These are phyloP conservation scores for Flaveria brownii DNA, from an alignment of 129 eudicot genomes.

Conservation along the genomic window DNA sequence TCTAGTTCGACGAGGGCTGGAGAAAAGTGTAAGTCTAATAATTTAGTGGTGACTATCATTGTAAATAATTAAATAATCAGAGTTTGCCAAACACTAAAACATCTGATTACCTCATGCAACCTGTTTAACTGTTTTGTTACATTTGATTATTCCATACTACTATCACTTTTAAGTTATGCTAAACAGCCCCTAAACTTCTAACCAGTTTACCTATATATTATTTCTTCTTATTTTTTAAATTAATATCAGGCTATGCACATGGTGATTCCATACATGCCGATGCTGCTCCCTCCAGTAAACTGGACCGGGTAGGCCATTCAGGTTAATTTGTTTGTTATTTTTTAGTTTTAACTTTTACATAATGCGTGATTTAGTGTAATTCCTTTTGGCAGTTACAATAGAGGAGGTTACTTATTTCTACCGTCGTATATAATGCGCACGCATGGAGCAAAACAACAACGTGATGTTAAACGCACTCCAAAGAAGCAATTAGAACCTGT, in stretches of 20 bases:
- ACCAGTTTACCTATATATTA: neutral
- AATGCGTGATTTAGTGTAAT: slow-evolving; percentile 3
- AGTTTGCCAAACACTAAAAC: neutral
- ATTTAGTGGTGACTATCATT: neutral
- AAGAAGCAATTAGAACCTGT: slow-evolving; percentile 65
- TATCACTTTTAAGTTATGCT: too few species aligned
- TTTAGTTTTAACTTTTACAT: neutral
- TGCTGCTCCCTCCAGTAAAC: slow-evolving; percentile 82
- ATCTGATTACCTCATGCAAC: neutral
- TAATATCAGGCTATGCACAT: slow-evolving; percentile 85
- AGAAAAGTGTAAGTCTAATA: slow-evolving; percentile 74
- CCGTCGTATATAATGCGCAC: slow-evolving; percentile 95
- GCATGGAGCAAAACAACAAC: slow-evolving; percentile 94
- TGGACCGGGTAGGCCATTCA: slow-evolving; percentile 77
- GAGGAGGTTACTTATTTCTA: slow-evolving; percentile 80
- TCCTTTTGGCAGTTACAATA: slow-evolving; percentile 59
- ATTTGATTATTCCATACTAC: neutral
- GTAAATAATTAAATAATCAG: neutral
- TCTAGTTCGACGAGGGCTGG: slow-evolving; percentile 80
- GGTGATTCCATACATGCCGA: slow-evolving; percentile 99
- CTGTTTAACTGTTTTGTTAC: neutral
- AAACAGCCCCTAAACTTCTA: too few species aligned
- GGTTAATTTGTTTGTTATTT: neutral
- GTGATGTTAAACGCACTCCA: slow-evolving; percentile 70
- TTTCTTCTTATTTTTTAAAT: slow-evolving; percentile 5